A percentile compares a stretch with the other conserved stretches of the same genome.
phyloP scores from a whole-genome alignment of 2,329 filamentous ascomycete species.

The Dichotomopilus funicola region DNA sequence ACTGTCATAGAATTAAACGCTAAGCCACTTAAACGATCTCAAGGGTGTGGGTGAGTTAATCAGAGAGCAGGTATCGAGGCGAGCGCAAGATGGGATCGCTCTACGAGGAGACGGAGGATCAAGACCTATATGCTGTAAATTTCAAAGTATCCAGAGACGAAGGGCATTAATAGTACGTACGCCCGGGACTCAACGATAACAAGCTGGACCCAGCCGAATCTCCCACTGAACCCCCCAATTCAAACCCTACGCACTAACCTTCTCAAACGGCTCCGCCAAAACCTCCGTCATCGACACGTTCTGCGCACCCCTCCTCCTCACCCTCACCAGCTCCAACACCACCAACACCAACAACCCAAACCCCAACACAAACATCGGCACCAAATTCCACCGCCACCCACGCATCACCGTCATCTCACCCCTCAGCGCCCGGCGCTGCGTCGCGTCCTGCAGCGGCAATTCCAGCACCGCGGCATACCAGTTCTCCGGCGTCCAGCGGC shows the following conservation, averaged over 20 bases:
- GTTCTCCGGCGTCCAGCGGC: conserved; percentile 34
- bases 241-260: not conserved
- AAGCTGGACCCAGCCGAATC: too few relatives aligned
- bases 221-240: not conserved
- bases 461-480: conserved; percentile 33
- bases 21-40: too few relatives aligned
- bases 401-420: conserved; percentile 27
- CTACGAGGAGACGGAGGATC: too few relatives aligned
- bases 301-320: conserved; percentile 3
- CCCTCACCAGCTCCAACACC: conserved; percentile 8
- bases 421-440: conserved; percentile 22
- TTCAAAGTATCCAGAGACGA: too few relatives aligned
- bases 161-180: too few relatives aligned
- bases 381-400: conserved; percentile 34
- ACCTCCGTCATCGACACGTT: conserved; percentile 1
- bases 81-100: too few relatives aligned
- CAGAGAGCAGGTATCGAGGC: too few relatives aligned
- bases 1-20: too few relatives aligned
- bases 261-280: not conserved
- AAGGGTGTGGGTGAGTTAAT: too few relatives aligned
- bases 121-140: too few relatives aligned
- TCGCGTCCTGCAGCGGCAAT: conserved; percentile 26
- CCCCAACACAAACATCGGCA: conserved; percentile 24
- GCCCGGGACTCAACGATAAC: too few relatives aligned
- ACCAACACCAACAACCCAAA: conserved; percentile 12